These are phyloP conservation scores for Inga laurina DNA, from an alignment of 306 rosid genomes.

Conservation along the genomic window DNA sequence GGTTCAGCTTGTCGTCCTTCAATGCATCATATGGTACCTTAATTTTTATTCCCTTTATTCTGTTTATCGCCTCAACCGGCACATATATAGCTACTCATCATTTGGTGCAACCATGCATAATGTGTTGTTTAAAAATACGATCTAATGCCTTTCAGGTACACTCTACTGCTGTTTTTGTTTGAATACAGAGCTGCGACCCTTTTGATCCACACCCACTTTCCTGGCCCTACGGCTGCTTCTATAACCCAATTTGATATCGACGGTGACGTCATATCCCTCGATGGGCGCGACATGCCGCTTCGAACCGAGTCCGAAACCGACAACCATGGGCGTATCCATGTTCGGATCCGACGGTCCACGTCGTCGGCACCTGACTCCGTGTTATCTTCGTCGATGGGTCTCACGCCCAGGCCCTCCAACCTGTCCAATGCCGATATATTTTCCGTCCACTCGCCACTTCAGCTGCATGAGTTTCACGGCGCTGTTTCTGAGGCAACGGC, in stretches of 20 bases:
- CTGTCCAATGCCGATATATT: constrained; percentile 82
- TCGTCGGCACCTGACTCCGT: constrained; percentile 44
- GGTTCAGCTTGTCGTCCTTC: constrained; percentile 91
- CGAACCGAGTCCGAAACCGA: constrained; percentile 75
- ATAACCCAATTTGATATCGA: constrained; percentile 76
- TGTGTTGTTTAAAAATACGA: not conserved
- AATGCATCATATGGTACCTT: constrained; percentile 81
- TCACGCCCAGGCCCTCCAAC: constrained; percentile 75
- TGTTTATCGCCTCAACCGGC: not conserved
- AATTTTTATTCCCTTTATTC: not conserved
- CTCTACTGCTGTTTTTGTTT: constrained; percentile 68
- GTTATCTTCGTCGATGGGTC: constrained; percentile 23
- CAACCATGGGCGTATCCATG: constrained; percentile 51
- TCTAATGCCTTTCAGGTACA: constrained; percentile 38
- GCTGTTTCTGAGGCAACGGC: not conserved
- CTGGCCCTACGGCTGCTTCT: constrained; percentile 66
- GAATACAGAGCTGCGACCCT: constrained; percentile 69
- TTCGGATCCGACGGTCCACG: constrained; percentile 46
- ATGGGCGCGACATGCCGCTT: constrained; percentile 56
- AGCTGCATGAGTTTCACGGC: not conserved
- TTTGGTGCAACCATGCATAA: not conserved
- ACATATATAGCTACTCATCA: not conserved
- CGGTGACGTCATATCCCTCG: constrained; percentile 75
- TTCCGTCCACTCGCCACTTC: constrained; percentile 51
- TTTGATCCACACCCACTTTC: constrained; percentile 53